phyloP scores from a whole-genome alignment of 1,284 basidiomycete species.

The Rhodofomes roseus region DNA sequence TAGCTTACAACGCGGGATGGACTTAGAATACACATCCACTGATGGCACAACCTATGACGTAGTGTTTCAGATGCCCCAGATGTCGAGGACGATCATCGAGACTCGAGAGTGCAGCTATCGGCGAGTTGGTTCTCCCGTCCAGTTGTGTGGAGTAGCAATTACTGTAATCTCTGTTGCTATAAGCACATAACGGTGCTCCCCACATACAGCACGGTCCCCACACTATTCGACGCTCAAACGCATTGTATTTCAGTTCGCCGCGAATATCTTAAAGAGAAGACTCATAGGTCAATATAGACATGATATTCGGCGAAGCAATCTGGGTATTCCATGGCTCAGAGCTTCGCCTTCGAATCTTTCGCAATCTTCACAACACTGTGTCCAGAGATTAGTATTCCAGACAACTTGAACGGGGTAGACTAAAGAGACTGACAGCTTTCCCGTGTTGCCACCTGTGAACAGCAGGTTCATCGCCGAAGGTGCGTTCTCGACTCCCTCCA shows the following conservation, averaged over 20 bases:
- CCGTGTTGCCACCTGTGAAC: constrained; percentile 78
- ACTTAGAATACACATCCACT: neutral
- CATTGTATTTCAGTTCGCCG: too few species aligned
- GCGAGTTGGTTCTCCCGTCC: too few species aligned
- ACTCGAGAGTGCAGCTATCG: neutral
- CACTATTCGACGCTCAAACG: too few species aligned
- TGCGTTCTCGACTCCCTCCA: constrained; percentile 71
- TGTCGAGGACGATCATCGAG: neutral
- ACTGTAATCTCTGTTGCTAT: too few species aligned
- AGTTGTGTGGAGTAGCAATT: too few species aligned
- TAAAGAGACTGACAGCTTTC: constrained; percentile 67
- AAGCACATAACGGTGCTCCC: too few species aligned
- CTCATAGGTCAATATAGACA: too few species aligned
- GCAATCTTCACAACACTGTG: constrained; percentile 19
- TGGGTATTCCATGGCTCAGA: too few species aligned
- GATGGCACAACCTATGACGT: neutral
- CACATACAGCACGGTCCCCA: too few species aligned
- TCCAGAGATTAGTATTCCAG: neutral
- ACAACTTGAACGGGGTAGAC: neutral
- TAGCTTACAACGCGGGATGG: too few species aligned
- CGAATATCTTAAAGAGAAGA: too few species aligned
- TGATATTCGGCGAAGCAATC: too few species aligned
- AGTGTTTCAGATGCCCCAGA: neutral
- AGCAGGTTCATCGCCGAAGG: constrained; percentile 67
- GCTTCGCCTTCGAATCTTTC: constrained; percentile 2